Evolutionary conservation across 176 grass and related monocot species (phyloP), one percentile per base, ranked within the genome.

Genomic region (Oropetium thomaeum): DNA sequence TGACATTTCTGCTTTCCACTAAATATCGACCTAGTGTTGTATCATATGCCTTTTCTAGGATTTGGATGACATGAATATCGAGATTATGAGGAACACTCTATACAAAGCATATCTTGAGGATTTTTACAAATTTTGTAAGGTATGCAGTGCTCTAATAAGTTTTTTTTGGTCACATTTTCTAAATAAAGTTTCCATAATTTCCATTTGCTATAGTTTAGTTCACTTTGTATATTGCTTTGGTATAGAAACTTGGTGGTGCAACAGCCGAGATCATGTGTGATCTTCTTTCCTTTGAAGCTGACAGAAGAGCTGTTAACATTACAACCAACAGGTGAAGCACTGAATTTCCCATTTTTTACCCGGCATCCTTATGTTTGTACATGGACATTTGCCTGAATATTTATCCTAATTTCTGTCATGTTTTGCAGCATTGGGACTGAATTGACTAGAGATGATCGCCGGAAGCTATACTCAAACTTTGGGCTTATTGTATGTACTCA

Each of bases 61-160:
- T 86, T 90, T 99, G 79, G 96, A 99, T 88, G 96, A 95, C 75
- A 99, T 95, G 91, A 99, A 99, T 87, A 95, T 99, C 62, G 96
- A 90, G 67, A 99, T 99, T 76, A 99, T 95, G 96, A 95, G 96
- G 89, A 99, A 99, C 79, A 99, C 96, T 40, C 82, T 99, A 11
- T 99, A 99, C 85, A 99, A 99, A 87, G 96, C 96, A 73, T 99
- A 99, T 83, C 96, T 99, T 67, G 92, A 99, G 73, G 96, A 95
- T 53, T 99, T 99, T 58, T 92, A 95, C 67, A 90, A 99, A 44
- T 95, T 99, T 58, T 99, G 89, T n/a, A 26, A 84, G 89, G 96
- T 95, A 94, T n/a, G 23, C 49, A 67, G 40, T 61, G 19, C 62
- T 72, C 2, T 39, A 33, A 78, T 40, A 15, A n/a, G 28, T 22